phyloP scores from a whole-genome alignment of 257 asterid species.

The Solanum ossicruentum region DNA sequence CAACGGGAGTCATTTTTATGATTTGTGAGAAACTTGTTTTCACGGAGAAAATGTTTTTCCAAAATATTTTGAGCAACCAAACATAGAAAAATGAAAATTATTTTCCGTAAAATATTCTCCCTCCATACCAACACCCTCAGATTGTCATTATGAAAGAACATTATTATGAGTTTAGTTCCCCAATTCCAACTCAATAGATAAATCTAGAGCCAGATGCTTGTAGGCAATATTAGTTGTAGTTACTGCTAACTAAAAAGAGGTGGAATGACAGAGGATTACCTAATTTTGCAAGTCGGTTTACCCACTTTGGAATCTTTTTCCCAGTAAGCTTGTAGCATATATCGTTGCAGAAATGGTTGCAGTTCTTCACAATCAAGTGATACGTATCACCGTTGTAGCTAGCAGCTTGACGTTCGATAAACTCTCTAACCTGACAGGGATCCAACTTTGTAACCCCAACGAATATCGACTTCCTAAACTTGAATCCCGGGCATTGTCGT shows the following conservation, averaged over 20 bases:
- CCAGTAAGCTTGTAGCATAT: constrained; percentile 69
- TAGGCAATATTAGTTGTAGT: background rate
- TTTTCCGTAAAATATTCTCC: background rate
- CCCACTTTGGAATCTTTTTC: constrained; percentile 80
- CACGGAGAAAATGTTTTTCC: background rate
- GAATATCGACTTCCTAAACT: constrained; percentile 72
- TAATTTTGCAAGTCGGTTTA: constrained; percentile 82
- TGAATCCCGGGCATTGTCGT: constrained; percentile 30
- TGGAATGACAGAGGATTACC: constrained; percentile 22
- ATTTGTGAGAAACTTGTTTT: background rate
- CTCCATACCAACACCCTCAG: background rate
- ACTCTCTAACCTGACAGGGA: constrained; percentile 59
- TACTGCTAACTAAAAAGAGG: background rate
- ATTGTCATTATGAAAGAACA: background rate
- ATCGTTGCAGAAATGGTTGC: constrained; percentile 93
- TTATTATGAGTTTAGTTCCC: background rate
- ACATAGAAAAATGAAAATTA: background rate
- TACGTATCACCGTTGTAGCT: constrained; percentile 73
- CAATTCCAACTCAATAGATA: background rate
- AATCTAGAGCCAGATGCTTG: background rate
- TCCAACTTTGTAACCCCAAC: constrained; percentile 59
- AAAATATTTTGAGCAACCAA: background rate
- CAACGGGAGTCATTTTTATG: background rate
- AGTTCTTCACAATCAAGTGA: constrained; percentile 85
- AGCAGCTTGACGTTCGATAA: constrained; percentile 73